Conservation (phyloP, 108 stramenopile genomes). For the Aurantiochytrium sp. region DNA sequence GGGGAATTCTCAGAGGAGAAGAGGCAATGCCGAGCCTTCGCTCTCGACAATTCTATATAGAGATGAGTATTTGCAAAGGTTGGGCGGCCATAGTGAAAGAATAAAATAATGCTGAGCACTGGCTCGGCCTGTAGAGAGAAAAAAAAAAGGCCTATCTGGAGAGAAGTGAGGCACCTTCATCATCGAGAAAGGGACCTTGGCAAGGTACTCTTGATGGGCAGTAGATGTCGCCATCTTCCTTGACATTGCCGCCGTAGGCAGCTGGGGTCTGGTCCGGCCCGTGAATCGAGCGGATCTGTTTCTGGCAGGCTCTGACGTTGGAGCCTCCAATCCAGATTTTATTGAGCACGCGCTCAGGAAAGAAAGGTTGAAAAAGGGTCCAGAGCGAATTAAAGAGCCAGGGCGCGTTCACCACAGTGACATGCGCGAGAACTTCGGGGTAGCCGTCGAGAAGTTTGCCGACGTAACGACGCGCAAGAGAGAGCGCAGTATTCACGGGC, state of each 20-base stretch:
- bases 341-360: not conserved
- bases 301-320: not conserved
- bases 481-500: not conserved
- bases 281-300: not conserved
- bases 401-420: not conserved
- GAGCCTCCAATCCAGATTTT: constrained; percentile 5
- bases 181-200: not conserved
- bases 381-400: not conserved
- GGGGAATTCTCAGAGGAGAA: too few species aligned
- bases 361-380: not conserved
- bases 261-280: not conserved
- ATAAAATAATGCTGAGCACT: too few species aligned
- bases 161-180: not conserved
- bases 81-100: too few species aligned
- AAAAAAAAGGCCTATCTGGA: not conserved
- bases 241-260: not conserved
- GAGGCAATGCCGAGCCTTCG: too few species aligned
- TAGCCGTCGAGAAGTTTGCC: not conserved
- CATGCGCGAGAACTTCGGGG: not conserved
- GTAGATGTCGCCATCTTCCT: not conserved
- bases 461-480: not conserved
- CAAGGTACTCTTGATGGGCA: not conserved
- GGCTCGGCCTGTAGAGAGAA: too few species aligned
- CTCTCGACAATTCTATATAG: too few species aligned
- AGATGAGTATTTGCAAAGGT: too few species aligned